Base-by-base conservation (phyloP, 179 eudicot genomes). In the Actinidia chinensis region DNA sequence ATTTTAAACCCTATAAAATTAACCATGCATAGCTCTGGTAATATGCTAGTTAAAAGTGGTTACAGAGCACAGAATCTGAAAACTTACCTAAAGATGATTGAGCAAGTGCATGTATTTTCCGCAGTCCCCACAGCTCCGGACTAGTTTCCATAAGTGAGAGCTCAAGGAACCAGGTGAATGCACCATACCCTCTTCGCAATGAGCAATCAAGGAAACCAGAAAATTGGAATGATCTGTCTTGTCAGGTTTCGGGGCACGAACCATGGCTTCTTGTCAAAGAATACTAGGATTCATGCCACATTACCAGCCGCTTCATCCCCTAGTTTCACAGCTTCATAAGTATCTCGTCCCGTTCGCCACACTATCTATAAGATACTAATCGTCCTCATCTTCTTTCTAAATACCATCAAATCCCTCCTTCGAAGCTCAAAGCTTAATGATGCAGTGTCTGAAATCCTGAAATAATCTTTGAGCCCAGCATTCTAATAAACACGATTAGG, bases 101-200 rank as follows among this genome's bases (percentile, higher is more conserved):
- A 95, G 89, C 60, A 95, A 97, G 18, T 91, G 92, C 17, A 98
- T 95, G 81, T 95, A 95, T 80, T 92, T 93, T 33, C 99, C 33
- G 33, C 33, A 28, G 33, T 2, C 33, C 98, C 99, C 99, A 95
- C 2, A 95, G 91, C 80, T 95, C 99, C 14, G 99, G 99, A 79
- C 99, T 89, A 83, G 98, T 92, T 89, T 95, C 99, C 97, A 93
- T 93, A 7, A 92, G 91, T 42, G 98, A 95, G 74, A 95, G 99
- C 79, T 90, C 97, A 52, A 95, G 84, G 33, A 68, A 93, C 74
- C 80, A 98, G 91, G 77, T 84, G 98, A 75, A 95, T 94, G 85
- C 97, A 93, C 97, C 97, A 95, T 59, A 73, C 89, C 95, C 77
- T 93, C 99, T 46, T 98, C 98, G 72, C 99, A 95, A 66, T 90